Conservation (phyloP, 2,329 filamentous ascomycete species). For the Penicillium frequentans region DNA sequence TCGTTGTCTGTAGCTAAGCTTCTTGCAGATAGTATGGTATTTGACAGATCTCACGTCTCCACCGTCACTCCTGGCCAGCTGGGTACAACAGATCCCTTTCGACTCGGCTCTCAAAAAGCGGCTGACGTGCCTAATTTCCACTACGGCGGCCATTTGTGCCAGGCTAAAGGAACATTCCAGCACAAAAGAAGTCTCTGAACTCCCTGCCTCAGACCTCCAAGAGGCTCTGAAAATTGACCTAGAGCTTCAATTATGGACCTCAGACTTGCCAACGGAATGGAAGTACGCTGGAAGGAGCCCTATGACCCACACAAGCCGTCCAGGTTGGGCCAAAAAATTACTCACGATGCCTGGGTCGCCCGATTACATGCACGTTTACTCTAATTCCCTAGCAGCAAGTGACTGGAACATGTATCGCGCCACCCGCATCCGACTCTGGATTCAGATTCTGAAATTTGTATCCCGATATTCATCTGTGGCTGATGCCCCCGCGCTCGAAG, state of each 20-base stretch:
- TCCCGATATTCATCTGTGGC: neutral
- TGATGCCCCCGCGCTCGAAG: neutral
- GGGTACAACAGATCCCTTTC: slow-evolving; percentile 9
- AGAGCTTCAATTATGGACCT: neutral
- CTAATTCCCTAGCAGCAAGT: slow-evolving; percentile 1
- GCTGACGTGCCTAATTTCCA: neutral
- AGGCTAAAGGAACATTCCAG: neutral
- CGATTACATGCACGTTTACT: neutral
- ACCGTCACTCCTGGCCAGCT: slow-evolving; percentile 1
- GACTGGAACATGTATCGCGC: slow-evolving; percentile 13
- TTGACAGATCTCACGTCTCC: slow-evolving; percentile 3
- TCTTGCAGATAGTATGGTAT: slow-evolving; percentile 6
- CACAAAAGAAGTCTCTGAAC: neutral
- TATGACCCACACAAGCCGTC: neutral
- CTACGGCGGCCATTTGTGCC: neutral
- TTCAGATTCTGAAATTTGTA: slow-evolving; percentile 4
- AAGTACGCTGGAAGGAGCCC: neutral
- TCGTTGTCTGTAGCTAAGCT: neutral
- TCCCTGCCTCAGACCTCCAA: neutral
- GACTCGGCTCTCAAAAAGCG: slow-evolving; percentile 2
- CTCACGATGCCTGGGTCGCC: slow-evolving; percentile 5
- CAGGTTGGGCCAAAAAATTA: slow-evolving; percentile 2
- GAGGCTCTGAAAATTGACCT: neutral
- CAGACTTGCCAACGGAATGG: neutral
- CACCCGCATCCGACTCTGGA: slow-evolving; percentile 7